Conservation (phyloP, 495 filamentous ascomycete genomes). For the Terfezia boudieri region DNA sequence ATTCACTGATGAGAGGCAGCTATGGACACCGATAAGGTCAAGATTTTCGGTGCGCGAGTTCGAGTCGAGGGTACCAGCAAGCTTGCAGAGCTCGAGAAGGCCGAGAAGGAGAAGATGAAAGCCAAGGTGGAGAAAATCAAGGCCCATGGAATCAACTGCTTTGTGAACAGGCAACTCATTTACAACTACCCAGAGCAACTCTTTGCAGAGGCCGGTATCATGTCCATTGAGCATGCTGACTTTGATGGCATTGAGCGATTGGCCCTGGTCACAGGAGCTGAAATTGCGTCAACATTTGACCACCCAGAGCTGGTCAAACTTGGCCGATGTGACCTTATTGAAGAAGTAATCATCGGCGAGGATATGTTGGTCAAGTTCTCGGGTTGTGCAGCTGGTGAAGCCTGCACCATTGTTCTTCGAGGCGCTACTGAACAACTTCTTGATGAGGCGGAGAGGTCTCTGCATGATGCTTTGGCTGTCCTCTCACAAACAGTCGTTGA, state of each 20-base stretch:
- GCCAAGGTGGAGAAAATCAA: constrained; percentile 98
- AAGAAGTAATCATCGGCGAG: constrained; percentile 95
- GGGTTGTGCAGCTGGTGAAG: constrained; percentile 78
- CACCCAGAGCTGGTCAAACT: constrained; percentile 94
- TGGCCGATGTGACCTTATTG: constrained; percentile 82
- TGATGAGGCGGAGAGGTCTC: constrained; percentile 85
- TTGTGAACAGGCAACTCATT: constrained; percentile 95
- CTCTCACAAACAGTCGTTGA: constrained; percentile 93
- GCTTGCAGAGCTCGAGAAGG: constrained; percentile 89
- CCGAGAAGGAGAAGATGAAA: constrained; percentile 97
- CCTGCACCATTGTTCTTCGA: constrained; percentile 90
- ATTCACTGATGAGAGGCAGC: constrained; percentile 21
- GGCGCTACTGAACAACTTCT: constrained; percentile 92
- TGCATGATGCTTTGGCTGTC: constrained; percentile 91
- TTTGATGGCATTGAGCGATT: constrained; percentile 94
- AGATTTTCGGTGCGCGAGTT: constrained; percentile 92
- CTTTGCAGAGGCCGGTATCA: constrained; percentile 90
- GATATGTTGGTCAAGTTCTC: constrained; percentile 95
- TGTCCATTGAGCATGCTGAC: constrained; percentile 96
- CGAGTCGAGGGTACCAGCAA: constrained; percentile 91
- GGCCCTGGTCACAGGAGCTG: constrained; percentile 84
- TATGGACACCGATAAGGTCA: constrained; percentile 99
- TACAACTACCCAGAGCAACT: constrained; percentile 99
- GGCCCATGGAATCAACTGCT: constrained; percentile 97
- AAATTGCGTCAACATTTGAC: constrained; percentile 95